Percentiles rank a stretch among this genome's conserved stretches.
phyloP scores from a whole-genome alignment of 2,329 filamentous ascomycete genomes.

The Ustilaginoidea virens region DNA sequence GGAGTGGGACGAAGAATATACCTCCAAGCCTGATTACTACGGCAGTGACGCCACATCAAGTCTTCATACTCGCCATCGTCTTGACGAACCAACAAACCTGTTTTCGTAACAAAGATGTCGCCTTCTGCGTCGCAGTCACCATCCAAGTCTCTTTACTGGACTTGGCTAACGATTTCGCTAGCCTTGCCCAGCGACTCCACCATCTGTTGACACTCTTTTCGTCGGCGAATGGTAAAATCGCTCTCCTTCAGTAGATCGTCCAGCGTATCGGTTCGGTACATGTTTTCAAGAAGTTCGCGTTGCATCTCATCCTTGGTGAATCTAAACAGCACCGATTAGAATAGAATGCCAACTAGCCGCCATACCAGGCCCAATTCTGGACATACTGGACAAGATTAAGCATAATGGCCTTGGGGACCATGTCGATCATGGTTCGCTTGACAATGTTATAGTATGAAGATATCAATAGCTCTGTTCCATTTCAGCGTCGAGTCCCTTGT shows the following conservation, averaged over 20 bases:
- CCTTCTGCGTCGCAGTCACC: not conserved
- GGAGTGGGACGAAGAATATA: constrained; percentile 1
- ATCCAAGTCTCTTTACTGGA: constrained; percentile 30
- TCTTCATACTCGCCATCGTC: not conserved
- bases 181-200: constrained; percentile 83
- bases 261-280: constrained; percentile 83
- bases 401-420: constrained; percentile 99
- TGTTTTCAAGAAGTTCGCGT: constrained; percentile 86
- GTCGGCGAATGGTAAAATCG: constrained; percentile 84
- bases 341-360: not conserved
- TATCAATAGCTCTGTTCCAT: constrained; percentile 65
- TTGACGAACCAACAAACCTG: too few relatives aligned
- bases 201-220: constrained; percentile 99
- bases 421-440: constrained; percentile 96
- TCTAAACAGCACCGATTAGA: constrained; percentile 26
- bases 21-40: not conserved
- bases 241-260: constrained; percentile 95
- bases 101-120: not conserved
- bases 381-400: constrained; percentile 86
- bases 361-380: too few relatives aligned
- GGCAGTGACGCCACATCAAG: not conserved
- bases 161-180: constrained; percentile 86
- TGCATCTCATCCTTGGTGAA: constrained; percentile 98
- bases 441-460: constrained; percentile 97
- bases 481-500: too few relatives aligned